Evolutionary conservation across 495 filamentous ascomycete genomes (phyloP).

Genomic region (Hyaloscypha bicolor): DNA sequence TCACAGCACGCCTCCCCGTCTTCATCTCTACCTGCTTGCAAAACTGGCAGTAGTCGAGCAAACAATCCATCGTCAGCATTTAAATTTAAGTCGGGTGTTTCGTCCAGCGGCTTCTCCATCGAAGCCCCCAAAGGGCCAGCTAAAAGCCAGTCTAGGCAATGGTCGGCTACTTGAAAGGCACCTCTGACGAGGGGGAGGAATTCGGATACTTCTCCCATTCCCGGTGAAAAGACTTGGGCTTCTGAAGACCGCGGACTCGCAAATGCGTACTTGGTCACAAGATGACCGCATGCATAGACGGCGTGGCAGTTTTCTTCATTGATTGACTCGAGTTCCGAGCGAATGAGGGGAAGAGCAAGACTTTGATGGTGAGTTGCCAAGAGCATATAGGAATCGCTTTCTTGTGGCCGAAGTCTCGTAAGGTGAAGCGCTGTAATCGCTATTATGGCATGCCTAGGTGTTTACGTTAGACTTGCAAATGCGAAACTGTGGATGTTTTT

Average conservation of each 20-base stretch:
- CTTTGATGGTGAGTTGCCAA: neutral
- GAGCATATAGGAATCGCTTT: neutral
- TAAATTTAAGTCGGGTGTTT: neutral
- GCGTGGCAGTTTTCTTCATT: constrained; percentile 3
- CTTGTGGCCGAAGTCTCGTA: neutral
- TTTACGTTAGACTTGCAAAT: neutral
- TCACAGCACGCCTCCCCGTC: neutral
- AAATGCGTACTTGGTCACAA: constrained; percentile 3
- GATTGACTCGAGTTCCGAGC: neutral
- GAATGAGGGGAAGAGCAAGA: neutral
- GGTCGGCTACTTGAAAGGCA: neutral
- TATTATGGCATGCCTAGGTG: neutral
- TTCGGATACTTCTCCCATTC: neutral
- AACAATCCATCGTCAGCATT: neutral
- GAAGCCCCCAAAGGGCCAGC: neutral
- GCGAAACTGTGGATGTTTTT: neutral
- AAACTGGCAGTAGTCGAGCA: neutral
- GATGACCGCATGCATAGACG: constrained; percentile 7
- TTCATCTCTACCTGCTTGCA: neutral
- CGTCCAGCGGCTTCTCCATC: neutral
- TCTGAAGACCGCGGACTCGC: neutral
- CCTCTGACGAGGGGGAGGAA: neutral
- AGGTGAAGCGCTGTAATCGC: neutral
- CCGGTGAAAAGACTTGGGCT: neutral
- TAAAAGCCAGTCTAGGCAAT: neutral